These are phyloP conservation scores for Aristolochia fimbriata DNA, from an alignment of 164 flowering plant species.

Conservation along the genomic window DNA sequence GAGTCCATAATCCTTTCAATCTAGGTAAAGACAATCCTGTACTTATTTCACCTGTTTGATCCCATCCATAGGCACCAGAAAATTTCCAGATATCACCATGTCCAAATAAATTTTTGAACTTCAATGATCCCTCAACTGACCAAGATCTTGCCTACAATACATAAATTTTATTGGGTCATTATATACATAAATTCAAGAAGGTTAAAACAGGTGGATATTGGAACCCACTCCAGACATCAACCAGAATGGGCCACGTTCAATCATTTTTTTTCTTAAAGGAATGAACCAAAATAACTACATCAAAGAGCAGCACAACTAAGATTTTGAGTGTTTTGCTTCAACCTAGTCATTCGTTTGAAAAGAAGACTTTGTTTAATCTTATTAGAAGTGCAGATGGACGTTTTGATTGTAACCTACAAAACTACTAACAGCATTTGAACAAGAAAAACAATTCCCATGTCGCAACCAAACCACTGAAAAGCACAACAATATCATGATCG, in stretches of 20 bases:
- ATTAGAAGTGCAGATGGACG: too few relatives aligned
- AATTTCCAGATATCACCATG: slow-evolving; percentile 92
- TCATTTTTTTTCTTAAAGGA: too few relatives aligned
- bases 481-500: too few relatives aligned
- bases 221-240: neutral
- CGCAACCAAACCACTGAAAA: too few relatives aligned
- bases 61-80: slow-evolving; percentile 73
- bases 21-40: slow-evolving; percentile 69
- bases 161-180: neutral
- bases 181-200: neutral
- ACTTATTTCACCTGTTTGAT: slow-evolving; percentile 68
- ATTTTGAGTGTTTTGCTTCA: neutral
- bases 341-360: neutral
- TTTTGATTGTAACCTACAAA: too few relatives aligned
- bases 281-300: neutral
- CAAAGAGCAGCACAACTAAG: neutral
- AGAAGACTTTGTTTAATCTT: neutral
- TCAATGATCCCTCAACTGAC: slow-evolving; percentile 75
- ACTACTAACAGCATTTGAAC: too few relatives aligned
- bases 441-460: too few relatives aligned
- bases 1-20: slow-evolving; percentile 44
- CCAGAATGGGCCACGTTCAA: neutral
- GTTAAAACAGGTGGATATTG: neutral
- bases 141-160: slow-evolving; percentile 81
- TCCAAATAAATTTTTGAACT: slow-evolving; percentile 72